These are phyloP conservation scores for Bolboschoenus planiculmis DNA, from an alignment of 176 grass and related monocot genomes.

Conservation along the genomic window DNA sequence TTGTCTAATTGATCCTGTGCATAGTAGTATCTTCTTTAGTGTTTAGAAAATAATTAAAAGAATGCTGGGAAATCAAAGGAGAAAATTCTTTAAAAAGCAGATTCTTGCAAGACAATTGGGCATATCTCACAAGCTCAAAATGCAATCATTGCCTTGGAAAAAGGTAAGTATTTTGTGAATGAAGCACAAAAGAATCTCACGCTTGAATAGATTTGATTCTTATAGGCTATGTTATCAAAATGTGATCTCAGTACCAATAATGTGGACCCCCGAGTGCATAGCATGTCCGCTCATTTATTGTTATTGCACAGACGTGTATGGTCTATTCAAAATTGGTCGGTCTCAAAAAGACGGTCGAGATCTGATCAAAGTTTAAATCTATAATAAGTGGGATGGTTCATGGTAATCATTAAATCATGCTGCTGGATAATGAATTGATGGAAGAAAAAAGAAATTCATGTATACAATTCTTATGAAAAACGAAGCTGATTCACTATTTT, in stretches of 20 bases:
- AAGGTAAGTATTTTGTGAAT: neutral
- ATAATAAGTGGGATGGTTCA: neutral
- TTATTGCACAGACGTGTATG: neutral
- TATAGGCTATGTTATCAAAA: neutral
- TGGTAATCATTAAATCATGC: too few species aligned
- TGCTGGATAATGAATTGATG: too few species aligned
- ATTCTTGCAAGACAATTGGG: neutral
- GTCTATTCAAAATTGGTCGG: neutral
- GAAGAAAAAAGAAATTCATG: too few species aligned
- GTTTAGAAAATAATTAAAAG: neutral
- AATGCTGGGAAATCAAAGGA: constrained; percentile 4
- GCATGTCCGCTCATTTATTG: neutral
- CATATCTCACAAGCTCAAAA: neutral
- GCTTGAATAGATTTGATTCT: neutral
- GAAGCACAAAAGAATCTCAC: constrained; percentile 4
- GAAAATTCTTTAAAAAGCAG: neutral
- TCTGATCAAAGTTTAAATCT: neutral
- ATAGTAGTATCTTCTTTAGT: neutral
- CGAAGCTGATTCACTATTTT: neutral
- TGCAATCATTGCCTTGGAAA: neutral
- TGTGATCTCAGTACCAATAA: neutral
- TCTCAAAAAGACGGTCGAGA: neutral
- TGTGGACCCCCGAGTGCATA: neutral
- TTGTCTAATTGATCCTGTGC: neutral
- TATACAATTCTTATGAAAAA: neutral